Evolutionary conservation across 192 early-diverging fungal species (phyloP), one percentile per base, ranked within the genome.

Genomic region (Mortierella hygrophila): DNA sequence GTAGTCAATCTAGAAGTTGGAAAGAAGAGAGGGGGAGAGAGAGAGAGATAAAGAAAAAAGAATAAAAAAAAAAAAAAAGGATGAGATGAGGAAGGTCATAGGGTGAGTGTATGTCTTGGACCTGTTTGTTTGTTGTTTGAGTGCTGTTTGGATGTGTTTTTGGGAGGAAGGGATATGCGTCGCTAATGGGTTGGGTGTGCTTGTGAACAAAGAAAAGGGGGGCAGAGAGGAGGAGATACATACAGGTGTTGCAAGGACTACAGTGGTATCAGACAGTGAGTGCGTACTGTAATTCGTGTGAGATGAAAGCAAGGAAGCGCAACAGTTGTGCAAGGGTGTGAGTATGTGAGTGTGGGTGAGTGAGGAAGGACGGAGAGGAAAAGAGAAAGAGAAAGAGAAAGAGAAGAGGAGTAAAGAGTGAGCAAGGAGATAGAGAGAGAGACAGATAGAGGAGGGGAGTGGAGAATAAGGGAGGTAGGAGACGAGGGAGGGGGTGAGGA

Each of bases 391-490:
- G 6, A 52, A 21, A n/a, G 4, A 32, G 41, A 7, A 21, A 23
- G 52, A 15, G 16, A 13, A 49, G 38, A 37, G 13, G 35, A 70
- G 68, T 16, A 32, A 32, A 38, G 65, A 29, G 35, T 13, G 9
- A 38, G 68, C 2, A 26, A 26, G 49, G 20, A 60, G 38, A 57
- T 18, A 32, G 32, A 18, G 37, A 57, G 35, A 35, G 35, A 35
- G n/a, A n/a, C n/a, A 26, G 47, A 38, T 13, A 38, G 73, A 38
- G 11, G n/a, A 23, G 18, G 72, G 44, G 9, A 38, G 29, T 20
- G 35, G 55, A 55, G 13, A 60, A 75, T 23, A 75, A 75, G 74
- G 74, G 40, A 46, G 32, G 8, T 40, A 32, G 54, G 55, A 38
- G 55, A 60, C 20, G 74, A 75, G 74, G 38, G 38, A 16, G 37